Percentiles rank a stretch among this genome's conserved stretches.
Conservation (phyloP, 805 yeast species). For the Spencermartinsiella europaea region DNA sequence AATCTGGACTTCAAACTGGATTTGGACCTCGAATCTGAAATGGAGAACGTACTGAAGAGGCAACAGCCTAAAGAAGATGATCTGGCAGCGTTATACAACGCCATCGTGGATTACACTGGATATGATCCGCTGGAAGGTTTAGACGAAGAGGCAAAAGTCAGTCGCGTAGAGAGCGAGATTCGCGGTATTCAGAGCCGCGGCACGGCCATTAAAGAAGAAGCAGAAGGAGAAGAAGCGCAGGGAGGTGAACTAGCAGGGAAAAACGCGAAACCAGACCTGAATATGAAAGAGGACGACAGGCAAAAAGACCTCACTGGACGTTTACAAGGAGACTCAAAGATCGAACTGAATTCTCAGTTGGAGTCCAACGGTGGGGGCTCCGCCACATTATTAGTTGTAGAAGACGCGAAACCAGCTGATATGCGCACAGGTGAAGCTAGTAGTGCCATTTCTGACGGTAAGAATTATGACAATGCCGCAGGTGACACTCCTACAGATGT, state of each 20-base stretch:
- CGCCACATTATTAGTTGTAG: neutral
- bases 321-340: neutral
- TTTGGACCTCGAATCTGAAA: neutral
- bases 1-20: neutral
- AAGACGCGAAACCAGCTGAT: neutral
- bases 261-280: too few species aligned
- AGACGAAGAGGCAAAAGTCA: neutral
- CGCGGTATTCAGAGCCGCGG: neutral
- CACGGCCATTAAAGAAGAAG: neutral
- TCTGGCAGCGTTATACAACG: neutral
- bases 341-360: neutral
- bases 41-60: neutral
- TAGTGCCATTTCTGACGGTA: neutral
- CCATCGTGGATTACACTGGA: neutral
- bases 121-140: neutral
- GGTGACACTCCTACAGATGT: neutral
- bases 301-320: neutral
- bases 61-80: neutral
- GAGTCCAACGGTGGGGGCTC: neutral
- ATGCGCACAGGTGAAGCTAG: neutral
- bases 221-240: neutral
- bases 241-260: too few species aligned
- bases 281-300: neutral
- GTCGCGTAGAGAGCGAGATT: neutral
- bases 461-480: neutral